These are phyloP conservation scores for Pseudopithomyces maydicus DNA, from an alignment of 2,329 filamentous ascomycete genomes.

Conservation along the genomic window DNA sequence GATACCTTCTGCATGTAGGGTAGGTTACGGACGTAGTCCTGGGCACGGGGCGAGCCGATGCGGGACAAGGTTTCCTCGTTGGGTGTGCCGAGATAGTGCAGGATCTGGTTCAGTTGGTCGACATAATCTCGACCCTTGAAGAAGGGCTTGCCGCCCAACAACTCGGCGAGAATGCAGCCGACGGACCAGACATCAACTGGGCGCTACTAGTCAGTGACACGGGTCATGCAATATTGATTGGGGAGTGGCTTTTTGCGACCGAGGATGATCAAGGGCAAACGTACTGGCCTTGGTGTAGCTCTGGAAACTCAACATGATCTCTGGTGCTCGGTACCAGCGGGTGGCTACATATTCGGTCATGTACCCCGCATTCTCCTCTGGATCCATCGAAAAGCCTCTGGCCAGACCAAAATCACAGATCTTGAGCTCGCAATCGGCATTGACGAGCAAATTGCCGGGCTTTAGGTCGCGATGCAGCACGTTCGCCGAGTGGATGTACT, in stretches of 20 bases:
- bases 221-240: conserved; percentile 12
- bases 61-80: conserved; percentile 92
- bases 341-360: conserved; percentile 99
- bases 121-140: conserved; percentile 99
- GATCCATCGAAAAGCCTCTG: conserved; percentile 47
- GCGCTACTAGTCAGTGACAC: conserved; percentile 23
- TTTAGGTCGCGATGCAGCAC: conserved; percentile 97
- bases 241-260: conserved; percentile 5
- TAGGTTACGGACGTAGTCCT: conserved; percentile 97
- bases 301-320: conserved; percentile 99
- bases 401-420: conserved; percentile 98
- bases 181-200: conserved; percentile 99
- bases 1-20: conserved; percentile 93
- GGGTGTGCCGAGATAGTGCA: conserved; percentile 95
- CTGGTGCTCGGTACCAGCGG: conserved; percentile 96
- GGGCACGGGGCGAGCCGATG: conserved; percentile 92
- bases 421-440: conserved; percentile 98
- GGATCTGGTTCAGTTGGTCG: conserved; percentile 98
- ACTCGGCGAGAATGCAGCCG: conserved; percentile 94
- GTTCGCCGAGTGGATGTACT: conserved; percentile 99
- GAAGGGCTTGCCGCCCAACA: conserved; percentile 94
- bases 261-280: conserved; percentile 51
- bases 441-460: conserved; percentile 95
- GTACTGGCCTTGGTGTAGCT: conserved; percentile 99
- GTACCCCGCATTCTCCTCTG: conserved; percentile 97